These are phyloP conservation scores for Reticulascus tulasneorum DNA, from an alignment of 2,329 filamentous ascomycete species.

Conservation along the genomic window DNA sequence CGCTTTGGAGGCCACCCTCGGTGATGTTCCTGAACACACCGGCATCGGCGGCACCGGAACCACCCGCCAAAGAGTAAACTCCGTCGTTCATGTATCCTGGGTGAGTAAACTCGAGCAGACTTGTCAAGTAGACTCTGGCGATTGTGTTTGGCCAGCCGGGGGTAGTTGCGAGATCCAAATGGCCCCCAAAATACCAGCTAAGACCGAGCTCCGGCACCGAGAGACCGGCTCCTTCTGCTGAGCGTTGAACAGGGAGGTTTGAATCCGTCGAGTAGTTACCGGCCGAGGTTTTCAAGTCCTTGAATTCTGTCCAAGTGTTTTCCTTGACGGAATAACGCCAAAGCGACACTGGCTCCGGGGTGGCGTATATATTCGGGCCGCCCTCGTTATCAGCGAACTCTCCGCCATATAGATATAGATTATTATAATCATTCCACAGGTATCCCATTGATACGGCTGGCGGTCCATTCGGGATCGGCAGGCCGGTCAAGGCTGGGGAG, in stretches of 20 bases:
- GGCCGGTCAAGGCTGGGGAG: constrained; percentile 57
- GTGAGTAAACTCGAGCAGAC: constrained; percentile 71
- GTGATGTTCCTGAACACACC: constrained; percentile 74
- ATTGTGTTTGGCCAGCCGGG: constrained; percentile 64
- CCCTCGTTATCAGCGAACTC: constrained; percentile 58
- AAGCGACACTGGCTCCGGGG: constrained; percentile 56
- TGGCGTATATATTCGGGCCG: constrained; percentile 35
- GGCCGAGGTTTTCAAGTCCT: constrained; percentile 55
- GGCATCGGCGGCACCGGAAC: constrained; percentile 53
- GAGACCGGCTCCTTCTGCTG: constrained; percentile 70
- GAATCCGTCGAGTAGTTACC: constrained; percentile 59
- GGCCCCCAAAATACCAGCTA: constrained; percentile 77
- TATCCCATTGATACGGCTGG: constrained; percentile 70
- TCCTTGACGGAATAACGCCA: constrained; percentile 67
- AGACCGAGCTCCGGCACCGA: constrained; percentile 66
- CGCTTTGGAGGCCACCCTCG: constrained; percentile 58
- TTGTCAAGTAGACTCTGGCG: constrained; percentile 66
- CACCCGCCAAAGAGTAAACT: constrained; percentile 49
- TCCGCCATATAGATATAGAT: constrained; percentile 71
- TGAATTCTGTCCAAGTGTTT: constrained; percentile 59
- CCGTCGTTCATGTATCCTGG: constrained; percentile 64
- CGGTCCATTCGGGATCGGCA: constrained; percentile 63
- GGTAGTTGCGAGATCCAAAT: constrained; percentile 59
- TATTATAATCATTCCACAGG: constrained; percentile 69
- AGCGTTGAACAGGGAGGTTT: constrained; percentile 57